Conservation (phyloP, 192 early-diverging fungal genomes). For the Backusella sp. region DNA sequence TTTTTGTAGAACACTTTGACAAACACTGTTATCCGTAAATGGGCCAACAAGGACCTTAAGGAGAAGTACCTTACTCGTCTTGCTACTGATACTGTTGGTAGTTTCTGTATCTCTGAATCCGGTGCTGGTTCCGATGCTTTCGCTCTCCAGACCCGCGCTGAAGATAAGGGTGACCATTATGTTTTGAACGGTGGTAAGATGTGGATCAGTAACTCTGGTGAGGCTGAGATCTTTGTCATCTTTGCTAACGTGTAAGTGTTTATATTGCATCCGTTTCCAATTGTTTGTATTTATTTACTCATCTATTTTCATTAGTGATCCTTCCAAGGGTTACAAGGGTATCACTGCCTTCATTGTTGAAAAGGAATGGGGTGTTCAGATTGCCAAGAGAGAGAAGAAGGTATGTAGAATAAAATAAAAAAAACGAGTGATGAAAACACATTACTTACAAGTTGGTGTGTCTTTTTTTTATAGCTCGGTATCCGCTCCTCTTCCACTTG, state of each 20-base stretch:
- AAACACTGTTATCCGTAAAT: constrained; percentile 85
- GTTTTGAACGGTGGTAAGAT: constrained; percentile 84
- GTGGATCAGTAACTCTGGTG: constrained; percentile 92
- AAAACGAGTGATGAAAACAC: constrained; percentile 57
- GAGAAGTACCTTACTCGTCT: constrained; percentile 81
- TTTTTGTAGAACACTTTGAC: constrained; percentile 83
- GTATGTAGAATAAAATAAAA: constrained; percentile 89
- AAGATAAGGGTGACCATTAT: constrained; percentile 84
- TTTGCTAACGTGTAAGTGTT: constrained; percentile 30
- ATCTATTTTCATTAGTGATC: constrained; percentile 49
- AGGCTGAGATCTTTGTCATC: constrained; percentile 75
- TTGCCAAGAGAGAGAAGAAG: constrained; percentile 97
- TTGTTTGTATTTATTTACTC: not conserved
- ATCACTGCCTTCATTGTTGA: constrained; percentile 98
- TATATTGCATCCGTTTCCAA: not conserved
- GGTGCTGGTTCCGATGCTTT: constrained; percentile 92
- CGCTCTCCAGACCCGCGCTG: constrained; percentile 87
- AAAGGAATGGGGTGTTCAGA: constrained; percentile 84
- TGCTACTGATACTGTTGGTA: constrained; percentile 58
- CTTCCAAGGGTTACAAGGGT: constrained; percentile 90
- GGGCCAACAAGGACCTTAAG: constrained; percentile 70
- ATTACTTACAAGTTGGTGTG: not conserved
- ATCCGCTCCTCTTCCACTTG: constrained; percentile 96
- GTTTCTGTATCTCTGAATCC: constrained; percentile 71
- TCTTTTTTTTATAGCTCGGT: constrained; percentile 53